These are phyloP conservation scores for Solanum megistacrolobum DNA, from an alignment of 257 asterid species.

Conservation along the genomic window DNA sequence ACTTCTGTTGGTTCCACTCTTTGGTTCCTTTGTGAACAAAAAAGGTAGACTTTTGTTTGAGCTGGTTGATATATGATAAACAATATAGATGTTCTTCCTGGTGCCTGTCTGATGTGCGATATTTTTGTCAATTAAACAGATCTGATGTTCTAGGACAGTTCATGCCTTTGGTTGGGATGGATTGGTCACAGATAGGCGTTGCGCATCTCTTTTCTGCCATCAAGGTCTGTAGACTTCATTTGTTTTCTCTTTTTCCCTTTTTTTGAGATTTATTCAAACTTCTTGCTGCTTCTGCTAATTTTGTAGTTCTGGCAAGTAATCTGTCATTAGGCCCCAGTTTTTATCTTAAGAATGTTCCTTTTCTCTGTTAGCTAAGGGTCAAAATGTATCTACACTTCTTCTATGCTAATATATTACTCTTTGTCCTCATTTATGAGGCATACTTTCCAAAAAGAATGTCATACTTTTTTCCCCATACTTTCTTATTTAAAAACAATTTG, in stretches of 20 bases:
- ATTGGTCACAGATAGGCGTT: slow-evolving; percentile 96
- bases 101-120: background rate
- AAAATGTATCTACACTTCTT: background rate
- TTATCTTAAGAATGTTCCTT: background rate
- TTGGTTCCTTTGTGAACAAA: background rate
- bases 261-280: background rate
- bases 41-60: background rate
- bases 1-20: background rate
- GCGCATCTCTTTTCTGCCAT: slow-evolving; percentile 94
- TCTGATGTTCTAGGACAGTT: slow-evolving; percentile 85
- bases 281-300: background rate
- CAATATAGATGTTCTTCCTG: background rate
- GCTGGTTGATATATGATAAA: background rate
- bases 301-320: background rate
- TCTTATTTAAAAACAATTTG: background rate
- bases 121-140: slow-evolving; percentile 19
- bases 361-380: background rate
- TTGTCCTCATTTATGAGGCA: background rate
- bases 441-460: background rate
- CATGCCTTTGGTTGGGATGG: slow-evolving; percentile 98
- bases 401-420: background rate
- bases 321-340: background rate
- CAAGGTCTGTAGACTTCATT: slow-evolving; percentile 40
- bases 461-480: background rate
- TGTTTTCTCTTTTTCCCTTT: background rate